Evolutionary conservation across 805 yeast genomes (phyloP).

Genomic region (Candida schatavii): DNA sequence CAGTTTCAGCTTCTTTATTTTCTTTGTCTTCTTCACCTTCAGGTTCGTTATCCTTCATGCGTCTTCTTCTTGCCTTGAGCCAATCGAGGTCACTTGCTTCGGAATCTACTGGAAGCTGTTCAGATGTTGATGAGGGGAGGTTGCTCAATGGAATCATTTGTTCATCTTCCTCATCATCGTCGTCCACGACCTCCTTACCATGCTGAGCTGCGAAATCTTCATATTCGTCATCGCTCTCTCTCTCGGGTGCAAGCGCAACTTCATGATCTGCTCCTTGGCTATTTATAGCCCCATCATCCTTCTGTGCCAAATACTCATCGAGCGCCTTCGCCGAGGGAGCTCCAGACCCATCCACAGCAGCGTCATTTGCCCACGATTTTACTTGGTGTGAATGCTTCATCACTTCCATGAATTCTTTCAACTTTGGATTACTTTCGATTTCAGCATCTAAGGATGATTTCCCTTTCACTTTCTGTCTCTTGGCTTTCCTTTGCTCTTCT

Average conservation of each 20-base stretch:
- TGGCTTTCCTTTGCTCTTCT: conserved; percentile 39
- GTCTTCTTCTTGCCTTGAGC: conserved; percentile 71
- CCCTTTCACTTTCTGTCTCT: conserved; percentile 33
- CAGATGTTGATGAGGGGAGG: conserved; percentile 16
- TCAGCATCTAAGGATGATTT: conserved; percentile 52
- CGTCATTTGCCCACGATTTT: conserved; percentile 74
- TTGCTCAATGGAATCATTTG: conserved; percentile 48
- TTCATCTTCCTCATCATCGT: conserved; percentile 37
- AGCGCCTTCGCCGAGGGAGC: conserved; percentile 45
- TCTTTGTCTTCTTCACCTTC: conserved; percentile 12
- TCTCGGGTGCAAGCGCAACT: conserved; percentile 39
- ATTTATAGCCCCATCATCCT: conserved; percentile 13
- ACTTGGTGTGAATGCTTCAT: conserved; percentile 73
- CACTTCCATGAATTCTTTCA: conserved; percentile 78
- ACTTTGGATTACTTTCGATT: conserved; percentile 60
- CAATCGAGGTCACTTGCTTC: conserved; percentile 78
- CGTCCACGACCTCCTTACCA: conserved; percentile 21
- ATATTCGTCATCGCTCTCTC: conserved; percentile 52
- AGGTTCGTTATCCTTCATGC: conserved; percentile 49
- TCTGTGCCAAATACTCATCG: conserved; percentile 38
- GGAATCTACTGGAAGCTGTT: conserved; percentile 26
- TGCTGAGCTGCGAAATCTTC: conserved; percentile 36
- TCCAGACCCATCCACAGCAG: conserved; percentile 43
- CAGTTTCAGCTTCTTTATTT: conserved; percentile 6
- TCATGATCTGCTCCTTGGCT: conserved; percentile 15